Conservation (phyloP, 2,329 filamentous ascomycete genomes). For the Onygenales sp. region DNA sequence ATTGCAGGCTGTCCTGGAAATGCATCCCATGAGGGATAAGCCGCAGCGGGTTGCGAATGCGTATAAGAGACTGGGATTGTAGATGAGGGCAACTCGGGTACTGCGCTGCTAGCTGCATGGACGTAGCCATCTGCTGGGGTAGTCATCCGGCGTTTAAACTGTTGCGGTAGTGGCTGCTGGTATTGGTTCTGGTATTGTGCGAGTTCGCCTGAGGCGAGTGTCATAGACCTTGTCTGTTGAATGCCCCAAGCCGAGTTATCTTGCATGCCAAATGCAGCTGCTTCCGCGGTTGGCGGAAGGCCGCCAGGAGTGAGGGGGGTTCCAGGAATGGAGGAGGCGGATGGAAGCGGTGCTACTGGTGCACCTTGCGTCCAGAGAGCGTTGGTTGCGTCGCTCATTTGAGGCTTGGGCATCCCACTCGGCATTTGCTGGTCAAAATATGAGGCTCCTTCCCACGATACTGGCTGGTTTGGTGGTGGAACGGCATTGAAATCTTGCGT, state of each 20-base stretch:
- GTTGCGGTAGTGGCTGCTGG: constrained; percentile 19
- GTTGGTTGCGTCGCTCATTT: constrained; percentile 28
- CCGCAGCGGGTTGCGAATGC: not conserved
- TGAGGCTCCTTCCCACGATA: constrained; percentile 29
- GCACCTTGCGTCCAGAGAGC: constrained; percentile 23
- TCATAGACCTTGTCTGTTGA: constrained; percentile 23
- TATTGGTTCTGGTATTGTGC: constrained; percentile 19
- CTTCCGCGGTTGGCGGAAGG: constrained; percentile 22
- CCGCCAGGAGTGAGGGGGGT: constrained; percentile 21
- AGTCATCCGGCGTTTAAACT: constrained; percentile 29
- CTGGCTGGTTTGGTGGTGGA: constrained; percentile 23
- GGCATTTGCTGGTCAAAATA: constrained; percentile 27
- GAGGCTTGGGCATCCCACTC: constrained; percentile 18
- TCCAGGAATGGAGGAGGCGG: constrained; percentile 20
- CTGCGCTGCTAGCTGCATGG: not conserved
- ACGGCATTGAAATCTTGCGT: constrained; percentile 21
- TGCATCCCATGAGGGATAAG: not conserved
- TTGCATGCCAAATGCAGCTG: constrained; percentile 21
- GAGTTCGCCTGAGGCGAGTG: constrained; percentile 22
- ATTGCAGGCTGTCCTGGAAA: not conserved
- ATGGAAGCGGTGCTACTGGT: constrained; percentile 19
- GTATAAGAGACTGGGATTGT: not conserved
- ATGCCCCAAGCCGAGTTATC: constrained; percentile 25
- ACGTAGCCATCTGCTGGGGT: constrained; percentile 20
- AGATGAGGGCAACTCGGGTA: not conserved